A percentile compares a stretch with the other conserved stretches of the same genome.
Evolutionary conservation across 768 basidiomycete genomes (phyloP).

Genomic region (Mycena epipterygia): DNA sequence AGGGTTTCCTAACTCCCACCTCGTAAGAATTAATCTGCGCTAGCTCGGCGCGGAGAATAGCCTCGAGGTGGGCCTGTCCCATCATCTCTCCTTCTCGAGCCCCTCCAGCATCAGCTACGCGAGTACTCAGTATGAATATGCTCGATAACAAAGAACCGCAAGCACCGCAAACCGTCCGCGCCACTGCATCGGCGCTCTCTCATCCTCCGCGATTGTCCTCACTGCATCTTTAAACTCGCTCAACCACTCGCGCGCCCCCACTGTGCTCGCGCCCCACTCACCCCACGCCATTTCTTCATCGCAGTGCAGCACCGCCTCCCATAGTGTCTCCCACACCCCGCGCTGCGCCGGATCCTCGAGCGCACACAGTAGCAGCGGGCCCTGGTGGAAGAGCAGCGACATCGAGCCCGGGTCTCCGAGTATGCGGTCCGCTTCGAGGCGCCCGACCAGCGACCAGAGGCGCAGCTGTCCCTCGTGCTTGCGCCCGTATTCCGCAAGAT

Average conservation of each 20-base stretch:
- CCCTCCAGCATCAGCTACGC: constrained; percentile 6
- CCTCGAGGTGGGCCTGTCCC: no score
- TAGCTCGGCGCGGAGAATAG: no score
- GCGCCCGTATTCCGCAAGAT: constrained; percentile 26
- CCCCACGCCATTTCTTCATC: constrained; percentile 21
- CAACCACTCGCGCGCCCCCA: background rate
- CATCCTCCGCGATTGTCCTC: constrained; percentile 8
- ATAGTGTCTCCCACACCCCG: constrained; percentile 30
- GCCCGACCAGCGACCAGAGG: constrained; percentile 30
- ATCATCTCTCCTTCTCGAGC: constrained; percentile 13
- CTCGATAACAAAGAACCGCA: background rate
- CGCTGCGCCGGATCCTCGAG: constrained; percentile 27
- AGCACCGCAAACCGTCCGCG: constrained; percentile 26
- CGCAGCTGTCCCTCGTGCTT: constrained; percentile 25
- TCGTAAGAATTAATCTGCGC: no score
- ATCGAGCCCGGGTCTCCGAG: constrained; percentile 23
- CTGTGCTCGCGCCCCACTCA: background rate
- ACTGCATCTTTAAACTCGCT: constrained; percentile 9
- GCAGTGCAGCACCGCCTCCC: constrained; percentile 19
- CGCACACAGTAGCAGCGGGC: constrained; percentile 13
- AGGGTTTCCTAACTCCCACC: no score
- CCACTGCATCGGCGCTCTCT: constrained; percentile 16
- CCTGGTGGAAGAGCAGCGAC: constrained; percentile 29
- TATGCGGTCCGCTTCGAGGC: constrained; percentile 19
- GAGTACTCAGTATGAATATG: background rate